Evolutionary conservation across 306 rosid genomes (phyloP).

Genomic region (Lotus japonicus): DNA sequence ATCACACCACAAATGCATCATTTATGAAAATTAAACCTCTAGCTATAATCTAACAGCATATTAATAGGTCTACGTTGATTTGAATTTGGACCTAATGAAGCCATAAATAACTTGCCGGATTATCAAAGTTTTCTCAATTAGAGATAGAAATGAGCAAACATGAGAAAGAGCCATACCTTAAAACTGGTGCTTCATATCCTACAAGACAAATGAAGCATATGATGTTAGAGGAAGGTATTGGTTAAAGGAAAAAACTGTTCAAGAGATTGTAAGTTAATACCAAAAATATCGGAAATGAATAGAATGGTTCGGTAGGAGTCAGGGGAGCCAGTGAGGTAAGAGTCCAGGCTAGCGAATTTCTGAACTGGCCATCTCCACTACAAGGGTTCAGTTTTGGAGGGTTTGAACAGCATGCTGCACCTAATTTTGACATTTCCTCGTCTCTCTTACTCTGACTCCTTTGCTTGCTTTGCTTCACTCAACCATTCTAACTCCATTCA

Average conservation of each 20-base stretch:
- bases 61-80: neutral
- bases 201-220: constrained; percentile 30
- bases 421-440: constrained; percentile 22
- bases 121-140: neutral
- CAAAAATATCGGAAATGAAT: constrained; percentile 43
- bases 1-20: too few species aligned
- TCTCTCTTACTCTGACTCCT: neutral
- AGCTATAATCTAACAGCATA: neutral
- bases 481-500: neutral
- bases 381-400: constrained; percentile 41
- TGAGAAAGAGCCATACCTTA: constrained; percentile 36
- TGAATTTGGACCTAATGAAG: neutral
- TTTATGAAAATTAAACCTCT: too few species aligned
- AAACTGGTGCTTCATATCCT: constrained; percentile 62
- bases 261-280: too few species aligned
- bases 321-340: constrained; percentile 44
- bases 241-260: too few species aligned
- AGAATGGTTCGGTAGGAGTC: constrained; percentile 29
- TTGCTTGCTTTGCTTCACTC: neutral
- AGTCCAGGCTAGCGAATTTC: constrained; percentile 35
- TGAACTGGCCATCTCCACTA: constrained; percentile 48
- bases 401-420: constrained; percentile 40
- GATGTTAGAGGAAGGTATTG: too few species aligned
- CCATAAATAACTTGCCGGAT: neutral
- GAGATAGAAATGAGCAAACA: neutral